phyloP scores from a whole-genome alignment of 148 eudicot genomes.

The Spergularia bocconei region DNA sequence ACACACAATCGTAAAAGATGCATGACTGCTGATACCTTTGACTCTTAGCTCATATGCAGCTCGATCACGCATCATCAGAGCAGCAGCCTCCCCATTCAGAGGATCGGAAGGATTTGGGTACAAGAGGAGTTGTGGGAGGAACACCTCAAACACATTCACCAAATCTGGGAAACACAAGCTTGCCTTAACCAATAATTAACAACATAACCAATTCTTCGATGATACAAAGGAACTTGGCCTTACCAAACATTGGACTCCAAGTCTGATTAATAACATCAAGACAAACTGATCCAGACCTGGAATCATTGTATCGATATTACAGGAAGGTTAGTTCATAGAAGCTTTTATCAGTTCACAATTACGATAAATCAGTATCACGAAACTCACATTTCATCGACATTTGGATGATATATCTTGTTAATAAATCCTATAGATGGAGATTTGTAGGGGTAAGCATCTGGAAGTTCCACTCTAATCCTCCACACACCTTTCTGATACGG shows the following conservation, averaged over 20 bases:
- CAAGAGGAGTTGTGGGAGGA: constrained; percentile 94
- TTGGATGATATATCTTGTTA: constrained; percentile 92
- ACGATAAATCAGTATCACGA: not conserved
- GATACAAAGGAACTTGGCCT: constrained; percentile 9
- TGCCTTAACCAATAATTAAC: constrained; percentile 4
- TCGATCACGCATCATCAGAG: constrained; percentile 81
- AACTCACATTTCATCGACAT: constrained; percentile 88
- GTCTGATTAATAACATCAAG: constrained; percentile 90
- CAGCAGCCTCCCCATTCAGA: constrained; percentile 87
- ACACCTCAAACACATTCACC: constrained; percentile 89
- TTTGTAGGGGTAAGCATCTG: constrained; percentile 93
- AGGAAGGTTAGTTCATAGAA: not conserved
- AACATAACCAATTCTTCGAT: constrained; percentile 3
- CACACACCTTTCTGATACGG: constrained; percentile 91
- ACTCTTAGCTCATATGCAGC: constrained; percentile 67
- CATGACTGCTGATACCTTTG: constrained; percentile 50
- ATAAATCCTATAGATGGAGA: constrained; percentile 87
- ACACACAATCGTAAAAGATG: not conserved
- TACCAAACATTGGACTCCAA: constrained; percentile 98
- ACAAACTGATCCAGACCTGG: constrained; percentile 94
- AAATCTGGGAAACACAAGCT: constrained; percentile 49
- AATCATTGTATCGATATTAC: constrained; percentile 9
- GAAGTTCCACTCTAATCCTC: constrained; percentile 85
- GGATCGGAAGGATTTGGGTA: constrained; percentile 93
- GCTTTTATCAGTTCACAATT: not conserved